Evolutionary conservation across 352 stramenopile species (phyloP), one percentile per base, ranked within the genome.

Genomic region (Thalassiosira ordinaria): DNA sequence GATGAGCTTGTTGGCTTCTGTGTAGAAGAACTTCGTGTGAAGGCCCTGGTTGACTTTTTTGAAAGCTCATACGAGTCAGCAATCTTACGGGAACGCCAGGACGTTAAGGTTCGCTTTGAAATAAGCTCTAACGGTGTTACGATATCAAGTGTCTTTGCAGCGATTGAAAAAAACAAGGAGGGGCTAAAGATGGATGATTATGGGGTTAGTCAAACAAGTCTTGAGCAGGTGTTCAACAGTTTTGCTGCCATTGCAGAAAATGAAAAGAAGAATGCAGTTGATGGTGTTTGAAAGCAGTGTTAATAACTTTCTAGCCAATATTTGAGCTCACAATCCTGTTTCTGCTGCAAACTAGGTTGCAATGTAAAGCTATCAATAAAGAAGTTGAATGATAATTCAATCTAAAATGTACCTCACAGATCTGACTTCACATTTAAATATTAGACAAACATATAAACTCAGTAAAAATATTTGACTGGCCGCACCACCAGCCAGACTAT

Each of bases 151-250:
- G 75, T 93, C 16, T 93, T 93, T 86, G 64, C 56, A 0, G 69
- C 41, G 0, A 82, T 93, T 51, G 88, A 93, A 78, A 70, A 71
- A 13, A 79, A 90, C 59, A 93, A 91, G 51, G 74, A 86, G 8
- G 22, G 55, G 0, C 44, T 93, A 11, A 83, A 75, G 52, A 61
- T 93, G 18, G 69, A 84, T 16, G 88, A 93, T 47, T 93, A 91
- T 53, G 80, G 82, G 31, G 77, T 91, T 0, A 86, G 69, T 35
- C 87, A 92, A 69, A 92, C 87, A 29, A 85, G 66, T 44, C 59
- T 93, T 24, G 88, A 93, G 47, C 88, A 92, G 56, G 84, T 92
- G 0, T 92, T 92, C 49, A 92, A 91, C 52, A 87, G 85, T 41
- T 82, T 89, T 72, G 88, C 88, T n/a, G 80, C 88, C 6, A 69